These are phyloP conservation scores for Suillus subluteus DNA, from an alignment of 768 basidiomycete genomes.

Conservation along the genomic window DNA sequence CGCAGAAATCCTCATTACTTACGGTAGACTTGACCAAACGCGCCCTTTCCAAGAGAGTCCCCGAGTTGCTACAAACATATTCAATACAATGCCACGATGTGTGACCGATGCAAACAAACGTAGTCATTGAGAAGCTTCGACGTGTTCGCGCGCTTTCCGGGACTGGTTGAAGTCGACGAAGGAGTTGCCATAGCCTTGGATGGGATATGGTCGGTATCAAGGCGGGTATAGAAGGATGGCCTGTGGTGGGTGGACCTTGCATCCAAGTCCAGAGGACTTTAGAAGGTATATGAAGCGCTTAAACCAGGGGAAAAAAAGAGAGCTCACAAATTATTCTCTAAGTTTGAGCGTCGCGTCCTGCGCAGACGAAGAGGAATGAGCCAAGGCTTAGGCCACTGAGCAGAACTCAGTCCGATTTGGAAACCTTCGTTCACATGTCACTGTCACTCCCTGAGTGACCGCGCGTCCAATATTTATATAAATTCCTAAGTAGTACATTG, in stretches of 20 bases:
- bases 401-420: conserved; percentile 32
- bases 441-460: neutral
- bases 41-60: conserved; percentile 94
- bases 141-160: conserved; percentile 35
- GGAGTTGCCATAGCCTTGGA: conserved; percentile 26
- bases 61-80: conserved; percentile 77
- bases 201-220: conserved; percentile 5
- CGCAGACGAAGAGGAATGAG: conserved; percentile 35
- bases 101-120: conserved; percentile 39
- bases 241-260: neutral
- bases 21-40: conserved; percentile 97
- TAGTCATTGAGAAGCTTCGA: conserved; percentile 70
- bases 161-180: conserved; percentile 23
- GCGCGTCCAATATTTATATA: neutral
- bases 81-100: conserved; percentile 12
- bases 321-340: conserved; percentile 18
- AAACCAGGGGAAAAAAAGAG: conserved; percentile 18
- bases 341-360: conserved; percentile 38
- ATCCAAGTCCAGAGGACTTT: conserved; percentile 6
- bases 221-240: conserved; percentile 13
- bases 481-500: neutral
- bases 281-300: neutral
- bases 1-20: conserved; percentile 38
- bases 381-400: conserved; percentile 8
- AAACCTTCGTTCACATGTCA: conserved; percentile 21